Percentiles rank a stretch among this genome's conserved stretches.
phyloP scores from a whole-genome alignment of 768 basidiomycete genomes.

The Udeniomyces megalosporus region DNA sequence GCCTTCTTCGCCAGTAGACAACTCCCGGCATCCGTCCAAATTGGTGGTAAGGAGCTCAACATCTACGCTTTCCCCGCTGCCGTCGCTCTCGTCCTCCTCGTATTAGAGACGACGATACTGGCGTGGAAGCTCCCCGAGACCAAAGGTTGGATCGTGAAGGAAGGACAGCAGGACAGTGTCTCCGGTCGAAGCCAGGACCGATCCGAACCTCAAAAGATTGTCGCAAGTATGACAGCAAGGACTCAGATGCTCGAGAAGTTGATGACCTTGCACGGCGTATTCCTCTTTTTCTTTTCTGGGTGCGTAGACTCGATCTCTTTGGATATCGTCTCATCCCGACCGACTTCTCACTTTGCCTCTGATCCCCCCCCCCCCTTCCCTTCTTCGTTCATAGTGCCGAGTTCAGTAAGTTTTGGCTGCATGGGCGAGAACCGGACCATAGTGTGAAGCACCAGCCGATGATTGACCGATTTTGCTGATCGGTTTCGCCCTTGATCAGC shows the following conservation, averaged over 20 bases:
- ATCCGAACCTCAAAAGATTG: too few relatives aligned
- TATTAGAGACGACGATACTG: slow-evolving; percentile 66
- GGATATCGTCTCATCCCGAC: too few relatives aligned
- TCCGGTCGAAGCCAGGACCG: too few relatives aligned
- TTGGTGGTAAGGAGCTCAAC: slow-evolving; percentile 45
- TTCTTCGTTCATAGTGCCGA: too few relatives aligned
- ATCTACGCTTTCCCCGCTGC: slow-evolving; percentile 81
- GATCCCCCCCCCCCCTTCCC: too few relatives aligned
- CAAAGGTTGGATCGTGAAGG: slow-evolving; percentile 34
- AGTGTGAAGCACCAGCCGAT: too few relatives aligned
- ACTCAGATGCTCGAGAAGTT: slow-evolving; percentile 49
- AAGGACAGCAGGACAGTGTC: slow-evolving; percentile 17
- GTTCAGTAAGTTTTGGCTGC: too few relatives aligned
- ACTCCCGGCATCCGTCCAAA: slow-evolving; percentile 23
- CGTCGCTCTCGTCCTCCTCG: slow-evolving; percentile 60
- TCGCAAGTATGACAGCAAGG: slow-evolving; percentile 11
- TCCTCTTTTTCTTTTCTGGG: slow-evolving; percentile 69
- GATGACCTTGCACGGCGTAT: slow-evolving; percentile 60
- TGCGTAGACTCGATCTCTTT: too few relatives aligned
- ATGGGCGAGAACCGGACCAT: too few relatives aligned
- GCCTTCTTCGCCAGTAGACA: slow-evolving; percentile 89
- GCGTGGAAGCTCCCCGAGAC: slow-evolving; percentile 70
- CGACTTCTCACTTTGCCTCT: too few relatives aligned
- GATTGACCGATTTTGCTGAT: too few relatives aligned
- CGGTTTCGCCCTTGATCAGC: not conserved